These are phyloP conservation scores for Pachysolen tannophilus DNA, from an alignment of 805 yeast genomes.

Conservation along the genomic window DNA sequence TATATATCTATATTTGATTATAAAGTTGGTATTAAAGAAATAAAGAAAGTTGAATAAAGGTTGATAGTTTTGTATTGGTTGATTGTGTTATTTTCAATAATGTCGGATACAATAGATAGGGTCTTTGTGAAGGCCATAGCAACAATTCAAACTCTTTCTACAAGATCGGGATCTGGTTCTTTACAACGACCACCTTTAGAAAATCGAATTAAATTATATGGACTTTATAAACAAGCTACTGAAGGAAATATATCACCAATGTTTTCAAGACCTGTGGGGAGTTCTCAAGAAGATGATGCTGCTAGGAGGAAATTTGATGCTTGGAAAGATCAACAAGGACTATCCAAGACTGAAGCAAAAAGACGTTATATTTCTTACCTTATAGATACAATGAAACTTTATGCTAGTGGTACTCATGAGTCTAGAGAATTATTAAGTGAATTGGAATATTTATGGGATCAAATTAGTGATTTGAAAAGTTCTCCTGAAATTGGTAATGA, in stretches of 20 bases:
- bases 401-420: slow-evolving; percentile 60
- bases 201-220: slow-evolving; percentile 61
- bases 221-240: slow-evolving; percentile 82
- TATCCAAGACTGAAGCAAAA: slow-evolving; percentile 65
- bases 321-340: slow-evolving; percentile 71
- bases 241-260: slow-evolving; percentile 74
- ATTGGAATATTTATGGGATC: slow-evolving; percentile 70
- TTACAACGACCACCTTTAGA: slow-evolving; percentile 75
- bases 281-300: slow-evolving; percentile 52
- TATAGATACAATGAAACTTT: slow-evolving; percentile 63
- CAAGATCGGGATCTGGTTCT: slow-evolving; percentile 51
- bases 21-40: no score
- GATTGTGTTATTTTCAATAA: no score
- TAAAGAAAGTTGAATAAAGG: not conserved
- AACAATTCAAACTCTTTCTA: slow-evolving; percentile 65
- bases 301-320: slow-evolving; percentile 78
- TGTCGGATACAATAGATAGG: slow-evolving; percentile 59
- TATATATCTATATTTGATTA: no score
- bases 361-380: slow-evolving; percentile 58
- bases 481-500: not conserved
- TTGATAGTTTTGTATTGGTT: not conserved
- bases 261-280: slow-evolving; percentile 59
- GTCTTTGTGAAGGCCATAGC: slow-evolving; percentile 79
- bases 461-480: slow-evolving; percentile 39
- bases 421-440: slow-evolving; percentile 59